Conservation (phyloP, 1,284 basidiomycete species). For the Pseudomicrostroma phylloplanum region DNA sequence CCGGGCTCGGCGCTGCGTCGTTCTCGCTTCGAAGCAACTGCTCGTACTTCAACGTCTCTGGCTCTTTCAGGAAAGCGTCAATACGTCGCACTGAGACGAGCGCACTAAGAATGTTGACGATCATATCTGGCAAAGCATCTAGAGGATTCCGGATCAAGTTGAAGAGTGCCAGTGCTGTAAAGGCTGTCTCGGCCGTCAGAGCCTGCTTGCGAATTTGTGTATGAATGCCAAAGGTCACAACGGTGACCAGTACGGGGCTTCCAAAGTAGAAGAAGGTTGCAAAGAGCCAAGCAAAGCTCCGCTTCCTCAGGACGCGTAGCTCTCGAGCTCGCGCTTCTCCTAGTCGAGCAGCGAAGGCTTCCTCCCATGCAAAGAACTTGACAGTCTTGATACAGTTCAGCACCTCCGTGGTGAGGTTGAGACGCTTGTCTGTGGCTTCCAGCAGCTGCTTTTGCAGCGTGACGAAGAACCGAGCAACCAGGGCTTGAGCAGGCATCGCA, state of each 20-base stretch:
- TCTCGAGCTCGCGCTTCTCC: slow-evolving; percentile 53
- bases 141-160: slow-evolving; percentile 42
- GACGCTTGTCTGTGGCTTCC: slow-evolving; percentile 56
- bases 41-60: slow-evolving; percentile 58
- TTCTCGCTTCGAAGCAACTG: slow-evolving; percentile 52
- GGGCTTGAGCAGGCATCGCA: slow-evolving; percentile 39
- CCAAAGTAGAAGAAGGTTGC: slow-evolving; percentile 55
- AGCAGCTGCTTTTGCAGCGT: slow-evolving; percentile 54
- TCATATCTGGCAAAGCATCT: slow-evolving; percentile 47
- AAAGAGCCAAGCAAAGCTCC: slow-evolving; percentile 52
- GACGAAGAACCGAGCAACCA: slow-evolving; percentile 53
- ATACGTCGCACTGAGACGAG: slow-evolving; percentile 49
- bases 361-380: slow-evolving; percentile 61
- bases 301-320: slow-evolving; percentile 52
- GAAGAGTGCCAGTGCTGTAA: slow-evolving; percentile 58
- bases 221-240: slow-evolving; percentile 63
- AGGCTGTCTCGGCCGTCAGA: slow-evolving; percentile 55
- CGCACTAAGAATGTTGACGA: slow-evolving; percentile 53
- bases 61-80: slow-evolving; percentile 56
- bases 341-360: slow-evolving; percentile 54
- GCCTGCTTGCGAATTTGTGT: slow-evolving; percentile 55
- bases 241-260: slow-evolving; percentile 62
- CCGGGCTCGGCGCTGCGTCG: slow-evolving; percentile 10
- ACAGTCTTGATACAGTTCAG: slow-evolving; percentile 56
- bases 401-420: slow-evolving; percentile 57